These are phyloP conservation scores for Vitis rupestris DNA, from an alignment of 164 flowering plant species.

Conservation along the genomic window DNA sequence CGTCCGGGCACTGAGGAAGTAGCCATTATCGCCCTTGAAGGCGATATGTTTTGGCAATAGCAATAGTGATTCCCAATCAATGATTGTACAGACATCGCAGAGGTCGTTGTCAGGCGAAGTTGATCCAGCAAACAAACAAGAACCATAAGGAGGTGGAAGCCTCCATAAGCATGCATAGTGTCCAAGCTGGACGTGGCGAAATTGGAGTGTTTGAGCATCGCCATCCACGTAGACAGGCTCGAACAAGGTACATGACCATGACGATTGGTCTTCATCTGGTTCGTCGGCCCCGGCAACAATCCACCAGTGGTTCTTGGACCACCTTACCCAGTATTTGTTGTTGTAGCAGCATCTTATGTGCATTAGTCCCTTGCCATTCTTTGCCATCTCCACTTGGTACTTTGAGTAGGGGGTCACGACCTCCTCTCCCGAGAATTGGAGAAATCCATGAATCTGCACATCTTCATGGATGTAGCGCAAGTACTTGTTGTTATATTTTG, in stretches of 20 bases:
- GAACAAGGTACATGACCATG: constrained; percentile 8
- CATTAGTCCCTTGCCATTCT: constrained; percentile 1
- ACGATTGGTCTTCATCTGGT: constrained; percentile 10
- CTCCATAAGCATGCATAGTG: neutral
- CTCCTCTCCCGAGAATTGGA: too few species aligned
- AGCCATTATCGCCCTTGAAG: constrained; percentile 5
- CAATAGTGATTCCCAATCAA: constrained; percentile 11
- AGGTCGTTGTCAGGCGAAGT: neutral
- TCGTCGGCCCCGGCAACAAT: constrained; percentile 8
- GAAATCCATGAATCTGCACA: too few species aligned
- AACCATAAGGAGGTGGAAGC: too few species aligned
- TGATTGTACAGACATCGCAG: neutral
- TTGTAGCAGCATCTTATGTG: constrained; percentile 12
- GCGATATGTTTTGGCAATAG: neutral
- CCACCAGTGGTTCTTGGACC: neutral
- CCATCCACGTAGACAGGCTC: neutral
- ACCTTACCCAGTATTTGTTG: constrained; percentile 13
- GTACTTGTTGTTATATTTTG: too few species aligned
- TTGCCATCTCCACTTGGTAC: neutral
- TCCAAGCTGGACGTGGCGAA: neutral
- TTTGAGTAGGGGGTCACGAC: too few species aligned
- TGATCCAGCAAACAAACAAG: neutral
- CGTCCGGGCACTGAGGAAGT: neutral
- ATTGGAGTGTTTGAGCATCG: neutral
- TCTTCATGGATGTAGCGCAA: too few species aligned